phyloP scores from a whole-genome alignment of 78 protist species.

The Monocercomonoides exilis region DNA sequence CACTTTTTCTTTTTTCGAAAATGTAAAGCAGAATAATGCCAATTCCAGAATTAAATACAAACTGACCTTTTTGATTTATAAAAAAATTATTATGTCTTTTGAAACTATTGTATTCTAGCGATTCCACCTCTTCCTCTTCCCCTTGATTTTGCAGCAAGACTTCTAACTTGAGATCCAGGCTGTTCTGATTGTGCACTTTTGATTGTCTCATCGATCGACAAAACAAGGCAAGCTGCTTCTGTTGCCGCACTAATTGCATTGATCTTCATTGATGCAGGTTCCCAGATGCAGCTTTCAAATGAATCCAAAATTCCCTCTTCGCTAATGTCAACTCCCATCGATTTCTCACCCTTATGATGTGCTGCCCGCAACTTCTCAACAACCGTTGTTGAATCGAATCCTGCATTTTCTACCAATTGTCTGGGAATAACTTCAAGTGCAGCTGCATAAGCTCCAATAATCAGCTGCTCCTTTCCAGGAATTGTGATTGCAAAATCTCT shows the following conservation, averaged over 20 bases:
- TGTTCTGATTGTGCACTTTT: conserved; percentile 65
- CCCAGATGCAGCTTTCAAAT: conserved; percentile 88
- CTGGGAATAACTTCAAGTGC: conserved; percentile 89
- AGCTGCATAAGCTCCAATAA: conserved; percentile 84
- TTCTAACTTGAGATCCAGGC: not conserved
- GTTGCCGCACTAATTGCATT: conserved; percentile 92
- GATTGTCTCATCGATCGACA: conserved; percentile 96
- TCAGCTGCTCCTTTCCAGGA: conserved; percentile 84
- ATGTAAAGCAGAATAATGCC: too few species aligned
- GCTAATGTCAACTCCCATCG: conserved; percentile 93
- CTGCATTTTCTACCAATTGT: conserved; percentile 91
- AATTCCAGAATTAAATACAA: too few species aligned
- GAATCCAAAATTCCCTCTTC: conserved; percentile 89
- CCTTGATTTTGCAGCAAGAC: too few species aligned
- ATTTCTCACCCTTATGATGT: conserved; percentile 64
- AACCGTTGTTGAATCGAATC: conserved; percentile 93
- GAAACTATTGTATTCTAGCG: too few species aligned
- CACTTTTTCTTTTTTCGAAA: too few species aligned
- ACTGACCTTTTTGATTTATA: too few species aligned
- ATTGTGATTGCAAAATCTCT: conserved; percentile 67
- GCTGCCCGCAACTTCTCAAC: conserved; percentile 86
- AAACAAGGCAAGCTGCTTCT: conserved; percentile 95
- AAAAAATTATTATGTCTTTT: too few species aligned
- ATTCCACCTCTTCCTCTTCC: not conserved
- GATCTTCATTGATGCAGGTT: conserved; percentile 79